Evolutionary conservation across 78 protist species (phyloP).

Genomic region (Goniomonas avonlea): DNA sequence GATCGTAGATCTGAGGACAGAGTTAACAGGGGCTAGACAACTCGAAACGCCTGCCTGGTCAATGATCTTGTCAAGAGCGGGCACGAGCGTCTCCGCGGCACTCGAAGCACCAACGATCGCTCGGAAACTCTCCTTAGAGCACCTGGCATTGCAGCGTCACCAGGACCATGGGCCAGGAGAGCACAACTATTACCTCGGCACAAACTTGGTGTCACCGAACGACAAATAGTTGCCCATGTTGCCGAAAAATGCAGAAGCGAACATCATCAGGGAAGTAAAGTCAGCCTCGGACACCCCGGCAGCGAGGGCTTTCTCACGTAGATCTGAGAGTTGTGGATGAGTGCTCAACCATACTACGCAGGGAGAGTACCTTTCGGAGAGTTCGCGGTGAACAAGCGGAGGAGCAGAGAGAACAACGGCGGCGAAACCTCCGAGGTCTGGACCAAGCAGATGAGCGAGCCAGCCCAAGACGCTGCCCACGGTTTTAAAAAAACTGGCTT

Average conservation of each 20-base stretch:
- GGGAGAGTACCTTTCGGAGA: too few species aligned
- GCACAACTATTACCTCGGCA: conserved; percentile 34
- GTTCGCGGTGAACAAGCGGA: conserved; percentile 27
- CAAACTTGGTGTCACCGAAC: conserved; percentile 72
- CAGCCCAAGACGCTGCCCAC: conserved; percentile 32
- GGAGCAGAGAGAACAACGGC: conserved; percentile 43
- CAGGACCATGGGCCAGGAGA: neutral
- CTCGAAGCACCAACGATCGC: too few species aligned
- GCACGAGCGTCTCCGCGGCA: neutral
- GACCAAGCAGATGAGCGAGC: conserved; percentile 41
- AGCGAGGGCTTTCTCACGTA: too few species aligned
- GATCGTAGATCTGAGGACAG: conserved; percentile 3
- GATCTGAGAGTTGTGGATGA: too few species aligned
- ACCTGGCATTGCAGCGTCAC: neutral
- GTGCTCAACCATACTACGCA: too few species aligned
- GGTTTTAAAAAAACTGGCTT: neutral
- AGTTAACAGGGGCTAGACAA: neutral
- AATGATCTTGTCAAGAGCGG: neutral
- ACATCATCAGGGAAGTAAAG: neutral
- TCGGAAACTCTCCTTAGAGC: neutral
- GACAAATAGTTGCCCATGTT: conserved; percentile 69
- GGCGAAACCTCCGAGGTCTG: conserved; percentile 55
- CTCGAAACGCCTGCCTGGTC: neutral
- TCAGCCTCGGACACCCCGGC: neutral
- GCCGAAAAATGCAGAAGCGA: conserved; percentile 41